Evolutionary conservation across 768 basidiomycete species (phyloP).

Genomic region (Lactarius indigo): DNA sequence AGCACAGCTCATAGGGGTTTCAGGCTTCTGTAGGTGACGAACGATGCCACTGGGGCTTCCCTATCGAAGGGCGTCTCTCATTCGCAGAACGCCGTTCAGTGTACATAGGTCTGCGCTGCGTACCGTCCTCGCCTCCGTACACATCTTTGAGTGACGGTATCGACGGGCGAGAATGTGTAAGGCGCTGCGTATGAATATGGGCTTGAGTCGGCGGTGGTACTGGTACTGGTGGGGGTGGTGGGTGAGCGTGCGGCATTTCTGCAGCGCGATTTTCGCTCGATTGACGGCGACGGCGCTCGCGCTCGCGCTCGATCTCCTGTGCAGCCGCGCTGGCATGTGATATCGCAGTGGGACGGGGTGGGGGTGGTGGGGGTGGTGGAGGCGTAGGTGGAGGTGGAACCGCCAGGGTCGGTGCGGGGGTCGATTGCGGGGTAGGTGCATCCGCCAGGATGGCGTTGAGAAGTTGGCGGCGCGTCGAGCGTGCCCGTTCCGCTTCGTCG

Average conservation of each 20-base stretch:
- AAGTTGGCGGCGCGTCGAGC: constrained; percentile 11
- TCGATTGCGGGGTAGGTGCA: constrained; percentile 20
- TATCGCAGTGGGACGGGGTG: constrained; percentile 9
- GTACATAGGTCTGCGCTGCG: constrained; percentile 13
- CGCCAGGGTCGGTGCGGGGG: constrained; percentile 1
- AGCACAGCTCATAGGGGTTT: constrained; percentile 20
- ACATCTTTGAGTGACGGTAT: constrained; percentile 15
- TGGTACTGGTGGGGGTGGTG: background rate
- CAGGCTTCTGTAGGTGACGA: constrained; percentile 16
- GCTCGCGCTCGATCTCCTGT: constrained; percentile 23
- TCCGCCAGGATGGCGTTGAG: constrained; percentile 21
- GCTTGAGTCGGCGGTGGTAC: background rate
- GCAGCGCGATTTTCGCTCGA: constrained; percentile 18
- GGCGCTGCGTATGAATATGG: constrained; percentile 11
- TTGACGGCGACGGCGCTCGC: constrained; percentile 23
- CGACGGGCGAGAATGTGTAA: constrained; percentile 14
- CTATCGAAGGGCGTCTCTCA: constrained; percentile 24
- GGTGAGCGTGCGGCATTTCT: background rate
- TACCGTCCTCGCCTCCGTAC: constrained; percentile 13
- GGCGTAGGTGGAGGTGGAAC: constrained; percentile 3
- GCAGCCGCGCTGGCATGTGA: constrained; percentile 26
- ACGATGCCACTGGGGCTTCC: constrained; percentile 21
- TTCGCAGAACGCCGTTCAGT: constrained; percentile 16
- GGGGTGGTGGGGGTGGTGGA: background rate
- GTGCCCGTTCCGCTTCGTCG: constrained; percentile 25